Conservation (phyloP, 768 basidiomycete species). For the Xerocomus brunneocitrinus region DNA sequence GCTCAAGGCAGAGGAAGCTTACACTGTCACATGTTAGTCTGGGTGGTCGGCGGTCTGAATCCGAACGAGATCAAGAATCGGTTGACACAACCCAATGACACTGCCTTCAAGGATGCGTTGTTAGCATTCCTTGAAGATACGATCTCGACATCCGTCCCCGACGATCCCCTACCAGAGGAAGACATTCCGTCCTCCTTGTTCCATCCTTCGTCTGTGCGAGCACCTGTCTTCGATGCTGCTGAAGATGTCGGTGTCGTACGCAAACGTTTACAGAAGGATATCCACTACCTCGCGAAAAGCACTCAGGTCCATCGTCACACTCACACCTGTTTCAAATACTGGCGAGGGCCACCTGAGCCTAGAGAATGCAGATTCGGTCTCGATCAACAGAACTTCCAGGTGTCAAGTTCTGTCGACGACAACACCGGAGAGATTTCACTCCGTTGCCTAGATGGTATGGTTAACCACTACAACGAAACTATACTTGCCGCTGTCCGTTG, state of each 20-base stretch:
- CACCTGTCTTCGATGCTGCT: too few relatives aligned
- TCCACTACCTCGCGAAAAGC: background rate
- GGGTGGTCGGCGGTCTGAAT: background rate
- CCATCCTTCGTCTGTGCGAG: background rate
- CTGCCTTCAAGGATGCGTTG: background rate
- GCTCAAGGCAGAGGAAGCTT: background rate
- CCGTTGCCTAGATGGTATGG: background rate
- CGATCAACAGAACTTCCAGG: background rate
- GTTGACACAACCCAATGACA: too few relatives aligned
- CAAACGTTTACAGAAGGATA: background rate
- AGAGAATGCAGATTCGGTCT: background rate
- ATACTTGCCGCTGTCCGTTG: background rate
- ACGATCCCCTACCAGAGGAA: background rate
- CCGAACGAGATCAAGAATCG: background rate
- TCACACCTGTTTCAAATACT: background rate
- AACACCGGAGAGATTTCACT: background rate
- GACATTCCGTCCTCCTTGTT: background rate
- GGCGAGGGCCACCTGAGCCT: background rate
- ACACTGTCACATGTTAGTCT: background rate
- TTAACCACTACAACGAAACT: background rate
- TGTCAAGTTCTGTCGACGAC: background rate
- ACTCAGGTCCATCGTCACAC: background rate
- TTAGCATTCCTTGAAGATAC: background rate
- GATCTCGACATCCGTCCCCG: background rate
- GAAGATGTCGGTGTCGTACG: too few relatives aligned